phyloP scores from a whole-genome alignment of 352 stramenopile genomes.

The Phytopythium aichiense region DNA sequence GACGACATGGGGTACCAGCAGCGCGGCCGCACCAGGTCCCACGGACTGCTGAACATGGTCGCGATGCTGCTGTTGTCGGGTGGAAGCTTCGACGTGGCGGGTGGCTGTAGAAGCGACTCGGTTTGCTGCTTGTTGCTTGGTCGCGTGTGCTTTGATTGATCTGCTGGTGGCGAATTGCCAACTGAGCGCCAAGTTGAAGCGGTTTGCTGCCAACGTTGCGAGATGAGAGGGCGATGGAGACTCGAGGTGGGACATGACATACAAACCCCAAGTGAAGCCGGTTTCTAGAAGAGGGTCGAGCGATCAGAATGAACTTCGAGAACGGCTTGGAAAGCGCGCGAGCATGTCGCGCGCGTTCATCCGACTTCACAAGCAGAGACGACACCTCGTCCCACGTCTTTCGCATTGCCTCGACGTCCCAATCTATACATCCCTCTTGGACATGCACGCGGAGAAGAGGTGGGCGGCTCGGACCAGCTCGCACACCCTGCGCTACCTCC shows the following conservation, averaged over 20 bases:
- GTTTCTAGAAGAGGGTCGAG: slow-evolving; percentile 4
- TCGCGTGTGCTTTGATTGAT: slow-evolving; percentile 3
- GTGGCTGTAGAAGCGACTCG: not conserved
- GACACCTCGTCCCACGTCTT: not conserved
- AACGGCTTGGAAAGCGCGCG: too few species aligned
- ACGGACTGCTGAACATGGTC: slow-evolving; percentile 26
- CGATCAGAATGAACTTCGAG: not conserved
- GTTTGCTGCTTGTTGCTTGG: not conserved
- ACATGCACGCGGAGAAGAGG: not conserved
- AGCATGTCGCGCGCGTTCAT: too few species aligned
- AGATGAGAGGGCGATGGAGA: not conserved
- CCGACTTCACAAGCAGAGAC: not conserved
- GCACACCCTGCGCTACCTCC: not conserved
- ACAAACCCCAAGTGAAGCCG: not conserved
- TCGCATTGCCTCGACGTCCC: not conserved
- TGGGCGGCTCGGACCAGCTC: not conserved
- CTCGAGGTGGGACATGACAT: not conserved
- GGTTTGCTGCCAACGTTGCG: not conserved
- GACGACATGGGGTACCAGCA: slow-evolving; percentile 47
- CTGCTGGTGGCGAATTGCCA: slow-evolving; percentile 11
- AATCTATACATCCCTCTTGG: not conserved
- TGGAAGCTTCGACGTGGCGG: too few species aligned
- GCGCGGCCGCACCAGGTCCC: slow-evolving; percentile 40
- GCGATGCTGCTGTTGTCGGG: too few species aligned
- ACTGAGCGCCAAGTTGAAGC: slow-evolving; percentile 7